These are phyloP conservation scores for Fusarium penzigii DNA, from an alignment of 2,329 filamentous ascomycete species.

Conservation along the genomic window DNA sequence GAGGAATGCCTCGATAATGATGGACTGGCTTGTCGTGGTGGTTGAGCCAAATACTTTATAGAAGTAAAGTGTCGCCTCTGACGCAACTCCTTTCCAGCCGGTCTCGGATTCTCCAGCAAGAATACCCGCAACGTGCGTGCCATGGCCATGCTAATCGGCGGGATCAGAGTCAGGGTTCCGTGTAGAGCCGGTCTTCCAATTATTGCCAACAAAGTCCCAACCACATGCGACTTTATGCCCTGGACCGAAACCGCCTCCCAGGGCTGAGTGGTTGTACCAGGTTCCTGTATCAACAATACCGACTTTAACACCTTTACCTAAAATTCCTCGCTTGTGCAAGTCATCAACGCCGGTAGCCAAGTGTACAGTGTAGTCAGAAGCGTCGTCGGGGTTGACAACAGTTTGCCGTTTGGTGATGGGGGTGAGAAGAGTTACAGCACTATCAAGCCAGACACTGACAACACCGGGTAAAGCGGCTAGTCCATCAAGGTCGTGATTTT, in stretches of 20 bases:
- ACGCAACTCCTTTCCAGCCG: conserved; percentile 5
- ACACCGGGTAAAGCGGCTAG: no score
- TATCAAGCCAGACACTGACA: no score
- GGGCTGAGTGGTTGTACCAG: neutral
- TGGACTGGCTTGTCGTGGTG: conserved; percentile 8
- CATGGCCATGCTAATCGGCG: neutral
- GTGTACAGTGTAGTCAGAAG: no score
- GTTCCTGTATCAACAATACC: neutral
- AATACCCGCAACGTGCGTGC: neutral
- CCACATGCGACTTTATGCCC: neutral
- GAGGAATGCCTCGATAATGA: conserved; percentile 16
- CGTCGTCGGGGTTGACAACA: no score
- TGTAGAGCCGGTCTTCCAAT: neutral
- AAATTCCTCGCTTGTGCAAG: neutral
- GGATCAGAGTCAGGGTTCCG: conserved; percentile 3
- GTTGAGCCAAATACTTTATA: conserved; percentile 26
- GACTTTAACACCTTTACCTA: neutral
- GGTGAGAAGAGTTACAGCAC: no score
- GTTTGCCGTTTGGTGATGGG: no score
- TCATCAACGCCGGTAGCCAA: neutral
- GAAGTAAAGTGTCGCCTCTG: conserved; percentile 3
- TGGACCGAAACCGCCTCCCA: neutral
- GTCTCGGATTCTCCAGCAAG: neutral
- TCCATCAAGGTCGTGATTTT: no score
- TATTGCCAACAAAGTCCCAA: neutral